A percentile compares a stretch with the other conserved stretches of the same genome.
Evolutionary conservation across 805 yeast species (phyloP).

Genomic region (Brettanomyces naardenensis): DNA sequence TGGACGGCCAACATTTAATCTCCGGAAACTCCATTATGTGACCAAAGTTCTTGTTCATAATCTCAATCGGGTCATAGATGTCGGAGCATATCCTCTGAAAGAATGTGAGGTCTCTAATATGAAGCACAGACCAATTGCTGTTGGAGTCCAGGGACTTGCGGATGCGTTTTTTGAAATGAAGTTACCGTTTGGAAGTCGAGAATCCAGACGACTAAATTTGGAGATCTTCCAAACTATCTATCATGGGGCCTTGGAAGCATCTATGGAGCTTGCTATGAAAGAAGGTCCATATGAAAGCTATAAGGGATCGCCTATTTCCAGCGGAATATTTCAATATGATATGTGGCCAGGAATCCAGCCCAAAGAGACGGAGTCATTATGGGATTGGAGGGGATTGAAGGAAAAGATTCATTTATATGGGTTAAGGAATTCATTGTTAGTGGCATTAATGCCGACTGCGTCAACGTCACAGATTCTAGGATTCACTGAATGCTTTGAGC

Average conservation of each 20-base stretch:
- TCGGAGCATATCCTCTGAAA: slow-evolving; percentile 75
- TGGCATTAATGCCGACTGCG: slow-evolving; percentile 98
- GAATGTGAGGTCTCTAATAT: slow-evolving; percentile 70
- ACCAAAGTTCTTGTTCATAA: slow-evolving; percentile 74
- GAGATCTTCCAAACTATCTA: slow-evolving; percentile 94
- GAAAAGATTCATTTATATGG: slow-evolving; percentile 54
- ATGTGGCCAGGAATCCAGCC: slow-evolving; percentile 82
- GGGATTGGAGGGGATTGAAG: slow-evolving; percentile 81
- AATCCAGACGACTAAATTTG: slow-evolving; percentile 66
- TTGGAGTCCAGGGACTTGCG: slow-evolving; percentile 97
- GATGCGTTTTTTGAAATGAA: slow-evolving; percentile 77
- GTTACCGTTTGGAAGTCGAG: slow-evolving; percentile 77
- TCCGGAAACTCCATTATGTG: slow-evolving; percentile 64
- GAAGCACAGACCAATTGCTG: slow-evolving; percentile 88
- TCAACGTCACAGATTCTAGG: slow-evolving; percentile 95
- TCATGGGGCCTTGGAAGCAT: slow-evolving; percentile 86
- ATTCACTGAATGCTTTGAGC: slow-evolving; percentile 92
- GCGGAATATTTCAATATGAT: slow-evolving; percentile 81
- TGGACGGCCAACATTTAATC: slow-evolving; percentile 51
- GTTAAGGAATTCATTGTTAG: slow-evolving; percentile 75
- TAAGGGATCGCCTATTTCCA: slow-evolving; percentile 83
- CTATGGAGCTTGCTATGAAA: slow-evolving; percentile 66
- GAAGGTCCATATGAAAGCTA: slow-evolving; percentile 68
- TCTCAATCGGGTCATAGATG: slow-evolving; percentile 76
- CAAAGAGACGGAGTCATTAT: slow-evolving; percentile 39